Conservation (phyloP, 805 yeast genomes). For the Phaffomyces thermotolerans region DNA sequence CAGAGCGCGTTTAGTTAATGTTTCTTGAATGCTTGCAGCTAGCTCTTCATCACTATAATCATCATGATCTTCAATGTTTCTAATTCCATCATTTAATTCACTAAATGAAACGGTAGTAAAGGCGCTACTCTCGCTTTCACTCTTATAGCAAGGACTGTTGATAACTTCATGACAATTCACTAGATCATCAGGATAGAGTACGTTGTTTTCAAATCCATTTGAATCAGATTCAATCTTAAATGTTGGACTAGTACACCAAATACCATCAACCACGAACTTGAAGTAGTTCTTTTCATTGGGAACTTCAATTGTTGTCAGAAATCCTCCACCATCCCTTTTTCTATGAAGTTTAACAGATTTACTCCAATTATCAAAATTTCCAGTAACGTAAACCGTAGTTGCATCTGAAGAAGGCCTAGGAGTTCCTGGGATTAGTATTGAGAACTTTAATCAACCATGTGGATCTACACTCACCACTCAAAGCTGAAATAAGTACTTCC, state of each 20-base stretch:
- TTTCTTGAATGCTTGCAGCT: constrained; percentile 17
- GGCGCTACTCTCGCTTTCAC: constrained; percentile 20
- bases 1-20: constrained; percentile 9
- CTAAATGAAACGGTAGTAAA: constrained; percentile 19
- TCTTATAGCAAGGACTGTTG: constrained; percentile 8
- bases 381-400: constrained; percentile 46
- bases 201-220: constrained; percentile 46
- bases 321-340: constrained; percentile 30
- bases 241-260: constrained; percentile 38
- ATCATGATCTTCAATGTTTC: constrained; percentile 9
- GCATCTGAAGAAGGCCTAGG: constrained; percentile 25
- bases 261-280: constrained; percentile 53
- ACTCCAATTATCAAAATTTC: constrained; percentile 54
- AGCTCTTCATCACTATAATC: constrained; percentile 12
- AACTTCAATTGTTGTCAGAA: constrained; percentile 37
- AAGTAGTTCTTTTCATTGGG: constrained; percentile 36
- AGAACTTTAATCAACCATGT: not conserved
- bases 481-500: not conserved
- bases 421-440: no score
- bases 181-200: constrained; percentile 30
- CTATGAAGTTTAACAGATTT: constrained; percentile 36
- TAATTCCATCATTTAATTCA: constrained; percentile 12
- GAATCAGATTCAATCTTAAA: constrained; percentile 34
- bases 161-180: not conserved
- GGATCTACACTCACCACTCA: not conserved